Evolutionary conservation across 805 yeast species (phyloP), one percentile per base, ranked within the genome.

Genomic region (Grigorovia transvaalensis): DNA sequence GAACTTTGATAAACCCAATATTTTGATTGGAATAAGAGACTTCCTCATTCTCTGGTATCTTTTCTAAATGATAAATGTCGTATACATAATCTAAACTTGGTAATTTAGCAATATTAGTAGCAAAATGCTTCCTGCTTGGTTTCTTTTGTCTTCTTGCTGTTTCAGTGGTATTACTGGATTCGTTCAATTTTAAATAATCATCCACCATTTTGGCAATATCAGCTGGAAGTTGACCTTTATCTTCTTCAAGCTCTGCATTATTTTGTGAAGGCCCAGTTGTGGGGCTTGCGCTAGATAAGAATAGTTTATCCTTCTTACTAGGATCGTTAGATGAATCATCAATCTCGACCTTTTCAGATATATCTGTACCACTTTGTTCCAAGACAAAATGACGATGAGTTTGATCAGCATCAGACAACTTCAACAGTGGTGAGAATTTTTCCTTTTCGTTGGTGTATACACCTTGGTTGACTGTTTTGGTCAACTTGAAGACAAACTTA

Each of bases 51-150:
- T 82, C 87, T 71, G 58, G 87, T 51, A 77, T 80, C 65, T 71
- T 73, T 53, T 81, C 84, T 49, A 85, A 71, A 70, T 82, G 75
- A 68, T 91, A 91, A 11, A 91, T 89, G 67, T 91, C 99, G 62
- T 88, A 91, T 18, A 91, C 98, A 59, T 88, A 91, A 45, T 87
- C 96, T n/a, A 77, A 71, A 49, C 62, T 54, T 13, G 66, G 61
- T 20, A 60, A 40, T n/a, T 55, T 49, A 19, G 52, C 51, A 17
- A 63, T 53, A 33, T 54, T 50, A 4, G 58, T 56, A 8, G 54
- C 50, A n/a, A 47, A 60, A 49, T 53, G 57, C 42, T 55, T 60
- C 56, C 50, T 58, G 51, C 59, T 63, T 46, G 55, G 66, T 51
- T 56, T 60, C 54, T 63, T 65, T 57, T 44, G 61, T 44, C 44